phyloP scores from a whole-genome alignment of 345 rosid species.

The Murraya koenigii region DNA sequence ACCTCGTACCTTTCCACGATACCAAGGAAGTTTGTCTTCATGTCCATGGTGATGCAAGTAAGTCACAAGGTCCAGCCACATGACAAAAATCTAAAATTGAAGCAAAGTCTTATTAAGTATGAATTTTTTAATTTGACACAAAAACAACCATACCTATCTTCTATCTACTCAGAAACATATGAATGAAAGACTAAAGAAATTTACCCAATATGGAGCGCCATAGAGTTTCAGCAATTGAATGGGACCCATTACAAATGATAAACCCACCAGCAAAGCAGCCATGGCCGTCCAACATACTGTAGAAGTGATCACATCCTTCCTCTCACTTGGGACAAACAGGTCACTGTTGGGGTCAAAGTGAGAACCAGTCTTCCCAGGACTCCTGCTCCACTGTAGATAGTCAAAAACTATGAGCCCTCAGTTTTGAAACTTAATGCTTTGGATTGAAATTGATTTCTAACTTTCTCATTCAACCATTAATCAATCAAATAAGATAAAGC shows the following conservation, averaged over 20 bases:
- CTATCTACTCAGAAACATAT: neutral
- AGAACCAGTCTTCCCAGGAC: constrained; percentile 49
- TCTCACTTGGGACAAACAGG: constrained; percentile 36
- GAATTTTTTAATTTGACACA: neutral
- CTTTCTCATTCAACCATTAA: neutral
- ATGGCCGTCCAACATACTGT: constrained; percentile 37
- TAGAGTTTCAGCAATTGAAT: constrained; percentile 42
- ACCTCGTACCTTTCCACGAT: constrained; percentile 46
- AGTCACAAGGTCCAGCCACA: constrained; percentile 56
- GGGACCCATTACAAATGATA: constrained; percentile 39
- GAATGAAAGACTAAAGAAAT: neutral
- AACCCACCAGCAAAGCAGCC: constrained; percentile 33
- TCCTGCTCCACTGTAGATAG: constrained; percentile 34
- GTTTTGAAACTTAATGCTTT: neutral
- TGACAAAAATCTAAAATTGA: constrained; percentile 35
- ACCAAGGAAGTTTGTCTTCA: constrained; percentile 55
- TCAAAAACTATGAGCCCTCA: constrained; percentile 1
- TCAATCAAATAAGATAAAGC: neutral
- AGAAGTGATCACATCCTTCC: constrained; percentile 35
- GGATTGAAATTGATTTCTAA: neutral
- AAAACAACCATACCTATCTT: neutral
- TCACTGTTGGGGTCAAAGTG: constrained; percentile 40
- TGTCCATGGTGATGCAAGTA: constrained; percentile 62
- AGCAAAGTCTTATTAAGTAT: neutral
- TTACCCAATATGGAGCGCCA: constrained; percentile 46